Percentiles rank a stretch among this genome's conserved stretches.
phyloP scores from a whole-genome alignment of 2,329 filamentous ascomycete species.

The Emericellopsis atlantica region DNA sequence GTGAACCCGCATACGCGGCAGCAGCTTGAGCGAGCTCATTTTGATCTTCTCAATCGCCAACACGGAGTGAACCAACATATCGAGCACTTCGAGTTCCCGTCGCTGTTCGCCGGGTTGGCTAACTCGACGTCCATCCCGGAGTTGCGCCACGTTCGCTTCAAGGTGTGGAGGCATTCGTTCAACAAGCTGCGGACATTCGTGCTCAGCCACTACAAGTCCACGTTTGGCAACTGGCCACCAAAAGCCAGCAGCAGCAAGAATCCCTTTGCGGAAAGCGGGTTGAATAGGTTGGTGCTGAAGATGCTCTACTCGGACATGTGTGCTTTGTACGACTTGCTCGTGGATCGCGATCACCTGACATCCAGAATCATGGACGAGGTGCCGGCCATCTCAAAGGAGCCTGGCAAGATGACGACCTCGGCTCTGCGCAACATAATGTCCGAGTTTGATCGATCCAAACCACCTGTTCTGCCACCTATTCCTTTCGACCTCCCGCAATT shows the following conservation, averaged over 20 bases:
- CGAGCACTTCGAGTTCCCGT: conserved; percentile 84
- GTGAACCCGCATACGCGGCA: conserved; percentile 62
- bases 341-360: conserved; percentile 67
- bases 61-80: conserved; percentile 59
- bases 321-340: conserved; percentile 76
- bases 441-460: conserved; percentile 81
- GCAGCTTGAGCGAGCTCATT: conserved; percentile 67
- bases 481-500: conserved; percentile 79
- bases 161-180: conserved; percentile 69
- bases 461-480: conserved; percentile 81
- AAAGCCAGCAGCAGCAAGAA: conserved; percentile 90
- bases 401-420: conserved; percentile 48
- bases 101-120: conserved; percentile 77
- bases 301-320: conserved; percentile 80
- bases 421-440: conserved; percentile 69
- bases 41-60: conserved; percentile 66
- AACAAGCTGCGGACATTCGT: conserved; percentile 62
- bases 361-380: conserved; percentile 63
- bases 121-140: conserved; percentile 70
- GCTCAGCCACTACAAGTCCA: conserved; percentile 49
- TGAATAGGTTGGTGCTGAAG: conserved; percentile 73
- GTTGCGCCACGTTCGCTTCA: conserved; percentile 69
- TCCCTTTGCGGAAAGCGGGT: conserved; percentile 68
- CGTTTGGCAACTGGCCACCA: conserved; percentile 68
- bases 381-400: conserved; percentile 39